Evolutionary conservation across 441 rosid genomes (phyloP).

Genomic region (Pelargonium cotyledonis): DNA sequence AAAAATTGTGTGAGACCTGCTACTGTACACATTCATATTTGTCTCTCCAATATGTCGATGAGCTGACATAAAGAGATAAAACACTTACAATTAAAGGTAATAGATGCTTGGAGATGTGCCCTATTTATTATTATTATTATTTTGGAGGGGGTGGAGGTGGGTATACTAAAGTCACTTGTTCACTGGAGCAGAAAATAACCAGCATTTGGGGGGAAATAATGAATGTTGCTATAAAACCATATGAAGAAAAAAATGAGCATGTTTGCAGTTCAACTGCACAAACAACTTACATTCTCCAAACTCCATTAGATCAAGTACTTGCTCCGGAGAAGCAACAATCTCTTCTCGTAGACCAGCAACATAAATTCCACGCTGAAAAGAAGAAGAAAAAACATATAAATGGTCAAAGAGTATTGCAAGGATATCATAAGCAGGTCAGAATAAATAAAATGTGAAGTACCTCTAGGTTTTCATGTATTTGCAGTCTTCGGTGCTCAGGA

Average conservation of each 20-base stretch:
- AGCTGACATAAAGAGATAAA: slow-evolving; percentile 46
- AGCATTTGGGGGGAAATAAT: background rate
- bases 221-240: background rate
- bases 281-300: slow-evolving; percentile 72
- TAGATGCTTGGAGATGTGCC: background rate
- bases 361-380: slow-evolving; percentile 70
- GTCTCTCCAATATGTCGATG: slow-evolving; percentile 97
- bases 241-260: background rate
- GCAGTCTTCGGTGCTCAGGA: slow-evolving; percentile 88
- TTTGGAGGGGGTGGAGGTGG: background rate
- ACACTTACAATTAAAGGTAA: background rate
- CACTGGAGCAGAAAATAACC: background rate
- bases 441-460: slow-evolving; percentile 26
- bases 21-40: slow-evolving; percentile 83
- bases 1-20: slow-evolving; percentile 94
- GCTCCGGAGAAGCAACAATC: slow-evolving; percentile 84
- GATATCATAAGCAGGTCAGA: background rate
- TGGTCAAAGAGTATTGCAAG: background rate
- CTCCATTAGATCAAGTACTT: slow-evolving; percentile 84
- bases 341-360: slow-evolving; percentile 97
- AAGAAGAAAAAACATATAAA: slow-evolving; percentile 17
- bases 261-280: background rate
- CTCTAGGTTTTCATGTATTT: slow-evolving; percentile 87
- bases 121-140: background rate
- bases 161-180: background rate